Base-by-base conservation (phyloP, 129 eudicot genomes). In the Oenanthe sinensis region DNA sequence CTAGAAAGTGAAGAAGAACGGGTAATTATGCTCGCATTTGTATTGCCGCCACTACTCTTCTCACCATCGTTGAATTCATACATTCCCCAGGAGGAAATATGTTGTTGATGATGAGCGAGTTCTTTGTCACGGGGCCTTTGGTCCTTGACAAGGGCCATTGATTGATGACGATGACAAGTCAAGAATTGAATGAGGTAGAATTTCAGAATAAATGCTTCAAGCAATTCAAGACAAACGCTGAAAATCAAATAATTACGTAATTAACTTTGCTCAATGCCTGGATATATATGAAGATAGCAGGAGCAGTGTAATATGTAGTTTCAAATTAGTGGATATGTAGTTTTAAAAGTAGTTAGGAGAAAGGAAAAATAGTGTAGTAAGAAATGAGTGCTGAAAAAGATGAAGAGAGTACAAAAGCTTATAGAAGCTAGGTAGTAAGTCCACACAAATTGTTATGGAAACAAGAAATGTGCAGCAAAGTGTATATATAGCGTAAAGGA, bases 1-100 rank as follows among this genome's bases (percentile, higher is more conserved):
- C 97, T 93, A 2, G 98, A 91, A 75, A 88, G 85, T 0, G 97
- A 78, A 33, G 95, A 89, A 36, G 98, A 89, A 11, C 84, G 78
- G 78, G 90, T 87, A 72, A 83, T 81, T 7, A 83, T 79, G 8
- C 83, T 75, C 50, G 26, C 46, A 70, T 39, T 70, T 33, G 73
- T 37, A 82, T 79, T 76, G 2, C 86, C 48, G 28, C 65, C 74
- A 8, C 75, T 71, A 37, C 82, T 74, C 81, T 86, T 90, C 22
- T 77, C 81, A 4, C 80, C 81, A 22, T 80, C 76, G 16, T 82
- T 89, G 48, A 73, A 73, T 49, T 81, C 87, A 43, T 63, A 76
- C 45, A 78, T 84, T n/a, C 55, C 78, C 37, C 15, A 74, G 26
- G 72, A 26, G 22, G 72, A 30, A 67, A 67, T 60, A n/a, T 60